Evolutionary conservation across 2,329 filamentous ascomycete genomes (phyloP).

Genomic region (Aureobasidium subglaciale): DNA sequence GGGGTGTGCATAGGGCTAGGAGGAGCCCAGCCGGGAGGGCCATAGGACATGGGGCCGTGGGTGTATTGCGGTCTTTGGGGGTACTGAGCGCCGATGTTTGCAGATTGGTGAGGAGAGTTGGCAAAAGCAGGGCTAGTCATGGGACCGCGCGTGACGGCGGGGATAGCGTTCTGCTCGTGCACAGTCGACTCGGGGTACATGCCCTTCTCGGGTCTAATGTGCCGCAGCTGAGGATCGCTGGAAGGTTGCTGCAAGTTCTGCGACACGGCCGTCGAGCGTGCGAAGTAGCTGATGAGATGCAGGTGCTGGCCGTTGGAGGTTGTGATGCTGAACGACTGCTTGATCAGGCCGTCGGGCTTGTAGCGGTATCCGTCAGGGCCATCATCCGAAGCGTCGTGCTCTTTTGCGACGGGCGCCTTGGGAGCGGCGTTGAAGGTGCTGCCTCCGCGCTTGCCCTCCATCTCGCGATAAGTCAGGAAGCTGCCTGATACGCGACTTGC

Average conservation of each 20-base stretch:
- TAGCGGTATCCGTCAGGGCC: slow-evolving; percentile 84
- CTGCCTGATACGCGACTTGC: slow-evolving; percentile 95
- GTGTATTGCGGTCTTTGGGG: slow-evolving; percentile 31
- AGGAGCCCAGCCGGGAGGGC: slow-evolving; percentile 33
- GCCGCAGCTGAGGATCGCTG: slow-evolving; percentile 68
- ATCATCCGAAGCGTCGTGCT: slow-evolving; percentile 65
- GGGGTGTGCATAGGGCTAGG: slow-evolving; percentile 37
- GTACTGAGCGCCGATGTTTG: slow-evolving; percentile 47
- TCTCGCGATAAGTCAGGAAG: slow-evolving; percentile 94
- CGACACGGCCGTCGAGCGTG: slow-evolving; percentile 65
- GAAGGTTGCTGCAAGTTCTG: slow-evolving; percentile 74
- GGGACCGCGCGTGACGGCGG: slow-evolving; percentile 70
- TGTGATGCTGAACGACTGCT: slow-evolving; percentile 98
- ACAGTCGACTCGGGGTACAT: slow-evolving; percentile 97
- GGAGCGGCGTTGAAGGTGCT: slow-evolving; percentile 53
- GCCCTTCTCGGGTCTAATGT: slow-evolving; percentile 81
- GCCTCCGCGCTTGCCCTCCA: slow-evolving; percentile 95
- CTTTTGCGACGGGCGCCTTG: slow-evolving; percentile 30
- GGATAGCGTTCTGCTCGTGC: slow-evolving; percentile 73
- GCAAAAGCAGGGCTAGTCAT: slow-evolving; percentile 53
- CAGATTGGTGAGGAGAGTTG: slow-evolving; percentile 43
- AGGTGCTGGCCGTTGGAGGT: slow-evolving; percentile 85
- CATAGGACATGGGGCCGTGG: slow-evolving; percentile 35
- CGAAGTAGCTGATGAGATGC: slow-evolving; percentile 96
- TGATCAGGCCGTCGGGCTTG: slow-evolving; percentile 96